Evolutionary conservation across 495 filamentous ascomycete species (phyloP).

Genomic region (Neurospora sp.): DNA sequence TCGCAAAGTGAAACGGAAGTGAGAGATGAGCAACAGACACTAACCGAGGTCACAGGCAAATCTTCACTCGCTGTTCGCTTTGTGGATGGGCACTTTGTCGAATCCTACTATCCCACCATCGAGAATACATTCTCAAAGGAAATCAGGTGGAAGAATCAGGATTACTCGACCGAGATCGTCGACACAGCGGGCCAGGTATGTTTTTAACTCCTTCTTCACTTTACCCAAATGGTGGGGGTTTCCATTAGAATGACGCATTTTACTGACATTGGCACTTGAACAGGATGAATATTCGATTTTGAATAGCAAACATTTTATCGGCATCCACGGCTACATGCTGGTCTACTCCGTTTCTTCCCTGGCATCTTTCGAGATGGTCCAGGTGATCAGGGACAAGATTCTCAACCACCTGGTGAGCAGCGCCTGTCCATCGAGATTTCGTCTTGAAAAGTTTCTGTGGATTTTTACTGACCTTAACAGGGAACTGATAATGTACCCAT

Average conservation of each 20-base stretch:
- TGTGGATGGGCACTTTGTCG: constrained; percentile 96
- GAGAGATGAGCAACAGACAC: background rate
- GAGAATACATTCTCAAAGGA: constrained; percentile 97
- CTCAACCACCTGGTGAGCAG: constrained; percentile 79
- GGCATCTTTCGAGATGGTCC: constrained; percentile 94
- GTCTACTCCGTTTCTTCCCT: constrained; percentile 91
- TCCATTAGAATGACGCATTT: background rate
- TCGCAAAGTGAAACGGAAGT: background rate
- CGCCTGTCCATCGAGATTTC: background rate
- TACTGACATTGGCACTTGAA: background rate
- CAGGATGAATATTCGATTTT: constrained; percentile 98
- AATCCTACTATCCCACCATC: constrained; percentile 98
- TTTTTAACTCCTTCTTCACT: background rate
- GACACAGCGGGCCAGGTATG: constrained; percentile 95
- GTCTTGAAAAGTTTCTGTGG: background rate
- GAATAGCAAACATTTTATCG: constrained; percentile 98
- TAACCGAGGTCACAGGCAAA: constrained; percentile 55
- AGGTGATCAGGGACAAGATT: constrained; percentile 93
- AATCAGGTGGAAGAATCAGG: constrained; percentile 84
- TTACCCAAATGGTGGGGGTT: background rate
- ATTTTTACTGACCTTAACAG: constrained; percentile 32
- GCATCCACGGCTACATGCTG: constrained; percentile 97
- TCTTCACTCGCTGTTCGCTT: constrained; percentile 96
- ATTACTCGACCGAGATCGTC: constrained; percentile 94
- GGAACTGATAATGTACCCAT: constrained; percentile 88